phyloP scores from a whole-genome alignment of 208 protist species.

The Crithidia thermophila region DNA sequence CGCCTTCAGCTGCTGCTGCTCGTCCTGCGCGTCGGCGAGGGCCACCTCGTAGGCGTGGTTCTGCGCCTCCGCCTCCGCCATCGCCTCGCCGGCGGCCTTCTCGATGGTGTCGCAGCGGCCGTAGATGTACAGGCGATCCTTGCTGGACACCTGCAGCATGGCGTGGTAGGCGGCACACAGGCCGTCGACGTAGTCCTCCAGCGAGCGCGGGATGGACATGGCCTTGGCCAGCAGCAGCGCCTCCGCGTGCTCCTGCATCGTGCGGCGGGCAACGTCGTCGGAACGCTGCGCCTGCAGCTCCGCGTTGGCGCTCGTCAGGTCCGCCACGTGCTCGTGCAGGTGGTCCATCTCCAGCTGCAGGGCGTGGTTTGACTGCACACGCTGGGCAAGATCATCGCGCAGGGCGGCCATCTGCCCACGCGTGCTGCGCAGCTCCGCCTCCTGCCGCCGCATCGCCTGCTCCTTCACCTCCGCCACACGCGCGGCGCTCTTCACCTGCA shows the following conservation, averaged over 20 bases:
- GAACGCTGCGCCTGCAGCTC: slow-evolving; percentile 36
- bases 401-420: slow-evolving; percentile 46
- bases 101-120: slow-evolving; percentile 61
- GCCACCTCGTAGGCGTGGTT: slow-evolving; percentile 40
- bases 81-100: slow-evolving; percentile 53
- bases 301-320: slow-evolving; percentile 40
- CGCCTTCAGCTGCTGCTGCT: slow-evolving; percentile 54
- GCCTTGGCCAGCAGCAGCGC: slow-evolving; percentile 61
- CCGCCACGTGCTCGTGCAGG: slow-evolving; percentile 40
- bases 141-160: slow-evolving; percentile 34
- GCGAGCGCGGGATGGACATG: slow-evolving; percentile 39
- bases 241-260: slow-evolving; percentile 35
- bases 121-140: slow-evolving; percentile 39
- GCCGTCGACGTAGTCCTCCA: slow-evolving; percentile 39
- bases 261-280: slow-evolving; percentile 13
- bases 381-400: slow-evolving; percentile 53
- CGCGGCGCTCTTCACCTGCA: slow-evolving; percentile 40
- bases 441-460: slow-evolving; percentile 47
- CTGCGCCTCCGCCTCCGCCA: slow-evolving; percentile 67
- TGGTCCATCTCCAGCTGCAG: slow-evolving; percentile 55
- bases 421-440: slow-evolving; percentile 42
- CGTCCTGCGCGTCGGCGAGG: slow-evolving; percentile 57
- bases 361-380: slow-evolving; percentile 43
- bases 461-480: slow-evolving; percentile 50
- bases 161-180: slow-evolving; percentile 32